These are phyloP conservation scores for Diaporthe sp. DNA, from an alignment of 2,329 filamentous ascomycete genomes.

Conservation along the genomic window DNA sequence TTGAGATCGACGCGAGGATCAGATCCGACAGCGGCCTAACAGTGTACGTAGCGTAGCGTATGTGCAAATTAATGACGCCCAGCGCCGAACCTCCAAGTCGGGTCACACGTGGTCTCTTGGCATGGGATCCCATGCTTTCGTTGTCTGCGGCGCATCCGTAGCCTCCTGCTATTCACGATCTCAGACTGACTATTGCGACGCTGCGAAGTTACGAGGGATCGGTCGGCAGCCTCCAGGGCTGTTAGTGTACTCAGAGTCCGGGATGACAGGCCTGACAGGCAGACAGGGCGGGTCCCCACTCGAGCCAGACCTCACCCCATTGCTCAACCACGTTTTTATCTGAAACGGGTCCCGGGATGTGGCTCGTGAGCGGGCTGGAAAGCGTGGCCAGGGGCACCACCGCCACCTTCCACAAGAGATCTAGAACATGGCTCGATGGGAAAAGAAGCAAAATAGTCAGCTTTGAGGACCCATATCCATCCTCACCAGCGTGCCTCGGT, in stretches of 20 bases:
- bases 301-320: neutral
- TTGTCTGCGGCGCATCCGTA: neutral
- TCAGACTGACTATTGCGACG: neutral
- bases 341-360: constrained; percentile 23
- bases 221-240: no score
- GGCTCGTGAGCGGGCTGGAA: constrained; percentile 10
- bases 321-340: constrained; percentile 18
- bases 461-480: neutral
- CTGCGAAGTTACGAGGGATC: neutral
- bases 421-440: neutral
- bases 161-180: neutral
- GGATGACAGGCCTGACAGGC: neutral
- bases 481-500: neutral
- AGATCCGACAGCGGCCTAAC: neutral
- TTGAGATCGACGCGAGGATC: neutral
- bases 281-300: neutral
- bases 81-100: neutral
- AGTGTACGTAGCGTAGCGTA: no score
- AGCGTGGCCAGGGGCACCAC: neutral
- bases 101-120: neutral
- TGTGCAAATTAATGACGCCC: neutral
- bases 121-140: neutral
- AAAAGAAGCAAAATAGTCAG: neutral
- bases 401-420: constrained; percentile 21
- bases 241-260: neutral